Conservation (phyloP, 2,329 filamentous ascomycete species). For the Tolypocladium sp. region DNA sequence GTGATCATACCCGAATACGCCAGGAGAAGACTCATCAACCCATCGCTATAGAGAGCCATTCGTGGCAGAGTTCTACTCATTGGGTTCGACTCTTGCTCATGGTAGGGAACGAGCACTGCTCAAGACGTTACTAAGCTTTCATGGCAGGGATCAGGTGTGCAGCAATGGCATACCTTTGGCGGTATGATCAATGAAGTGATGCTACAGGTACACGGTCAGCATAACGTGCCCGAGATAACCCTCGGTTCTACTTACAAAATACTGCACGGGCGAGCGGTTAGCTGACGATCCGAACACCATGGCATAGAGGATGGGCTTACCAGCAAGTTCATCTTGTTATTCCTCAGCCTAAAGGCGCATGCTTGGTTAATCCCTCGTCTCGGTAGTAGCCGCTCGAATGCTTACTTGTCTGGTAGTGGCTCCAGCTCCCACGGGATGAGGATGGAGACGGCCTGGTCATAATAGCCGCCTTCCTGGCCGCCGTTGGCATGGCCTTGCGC, state of each 20-base stretch:
- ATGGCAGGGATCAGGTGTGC: constrained; percentile 17
- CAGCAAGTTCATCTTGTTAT: constrained; percentile 74
- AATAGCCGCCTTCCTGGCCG: constrained; percentile 30
- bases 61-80: constrained; percentile 40
- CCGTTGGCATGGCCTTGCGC: neutral
- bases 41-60: constrained; percentile 60
- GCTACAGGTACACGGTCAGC: constrained; percentile 17
- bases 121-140: constrained; percentile 24
- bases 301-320: constrained; percentile 16
- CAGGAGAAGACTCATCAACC: constrained; percentile 67
- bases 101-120: constrained; percentile 36
- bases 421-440: constrained; percentile 38
- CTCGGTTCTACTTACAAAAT: constrained; percentile 30
- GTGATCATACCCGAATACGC: constrained; percentile 54
- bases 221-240: neutral
- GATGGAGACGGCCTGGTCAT: constrained; percentile 63
- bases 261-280: constrained; percentile 22
- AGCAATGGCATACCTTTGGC: constrained; percentile 45
- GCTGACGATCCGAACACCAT: neutral
- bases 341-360: constrained; percentile 12
- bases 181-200: constrained; percentile 69
- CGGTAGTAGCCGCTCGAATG: neutral
- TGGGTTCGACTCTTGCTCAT: constrained; percentile 43
- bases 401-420: constrained; percentile 35
- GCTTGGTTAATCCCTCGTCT: neutral